Conservation (phyloP, 805 yeast genomes). For the Saccharomycopsis schoenii region DNA sequence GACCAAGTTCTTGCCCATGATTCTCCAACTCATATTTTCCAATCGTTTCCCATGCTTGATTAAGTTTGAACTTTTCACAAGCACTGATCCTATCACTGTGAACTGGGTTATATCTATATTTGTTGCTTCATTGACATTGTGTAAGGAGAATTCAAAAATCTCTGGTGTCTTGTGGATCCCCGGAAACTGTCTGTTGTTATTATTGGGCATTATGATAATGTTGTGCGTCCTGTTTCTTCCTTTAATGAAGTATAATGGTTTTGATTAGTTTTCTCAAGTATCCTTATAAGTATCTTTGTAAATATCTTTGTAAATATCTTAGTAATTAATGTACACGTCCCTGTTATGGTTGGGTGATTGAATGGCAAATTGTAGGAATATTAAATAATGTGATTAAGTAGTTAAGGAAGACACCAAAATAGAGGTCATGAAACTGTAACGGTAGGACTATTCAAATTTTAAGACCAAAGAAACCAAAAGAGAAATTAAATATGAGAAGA, state of each 20-base stretch:
- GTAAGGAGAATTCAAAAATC: slow-evolving; percentile 16
- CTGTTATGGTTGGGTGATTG: too few relatives aligned
- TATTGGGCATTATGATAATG: background rate
- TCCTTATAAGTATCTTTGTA: too few relatives aligned
- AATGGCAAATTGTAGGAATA: background rate
- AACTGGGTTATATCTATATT: slow-evolving; percentile 12
- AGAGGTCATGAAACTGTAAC: background rate
- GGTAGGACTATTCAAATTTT: background rate
- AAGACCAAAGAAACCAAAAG: background rate
- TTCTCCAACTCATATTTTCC: slow-evolving; percentile 19
- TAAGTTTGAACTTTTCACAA: slow-evolving; percentile 15
- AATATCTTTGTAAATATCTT: too few relatives aligned
- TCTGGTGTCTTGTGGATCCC: slow-evolving; percentile 5
- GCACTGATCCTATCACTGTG: slow-evolving; percentile 14
- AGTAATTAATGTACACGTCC: too few relatives aligned
- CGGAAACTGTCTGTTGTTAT: background rate
- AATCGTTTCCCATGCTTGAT: slow-evolving; percentile 17
- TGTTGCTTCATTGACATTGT: slow-evolving; percentile 7
- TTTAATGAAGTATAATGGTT: background rate
- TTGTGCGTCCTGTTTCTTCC: background rate
- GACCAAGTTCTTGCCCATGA: slow-evolving; percentile 19
- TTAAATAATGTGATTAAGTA: background rate
- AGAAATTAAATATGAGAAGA: background rate
- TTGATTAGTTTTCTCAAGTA: too few relatives aligned
- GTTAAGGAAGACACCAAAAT: background rate